A percentile compares a stretch with the other conserved stretches of the same genome.
These are phyloP conservation scores for Toxoplasma gondii DNA, from an alignment of 169 alveolate genomes.

Conservation along the genomic window DNA sequence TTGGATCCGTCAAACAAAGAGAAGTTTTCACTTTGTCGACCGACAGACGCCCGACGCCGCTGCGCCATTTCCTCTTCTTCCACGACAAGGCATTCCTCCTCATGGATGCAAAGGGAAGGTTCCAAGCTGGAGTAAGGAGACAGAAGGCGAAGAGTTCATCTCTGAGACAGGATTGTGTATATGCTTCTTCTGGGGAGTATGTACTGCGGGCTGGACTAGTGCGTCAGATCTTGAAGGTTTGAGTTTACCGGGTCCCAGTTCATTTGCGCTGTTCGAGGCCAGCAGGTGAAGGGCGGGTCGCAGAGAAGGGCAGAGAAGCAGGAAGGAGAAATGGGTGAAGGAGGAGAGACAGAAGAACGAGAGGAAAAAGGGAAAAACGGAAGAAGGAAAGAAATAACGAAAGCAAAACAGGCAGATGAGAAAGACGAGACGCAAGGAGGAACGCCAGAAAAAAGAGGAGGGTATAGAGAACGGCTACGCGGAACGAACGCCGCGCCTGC, in stretches of 20 bases:
- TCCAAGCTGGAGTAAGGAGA: slow-evolving; percentile 41
- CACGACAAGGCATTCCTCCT: slow-evolving; percentile 81
- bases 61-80: slow-evolving; percentile 91
- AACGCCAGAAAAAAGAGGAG: too few species aligned
- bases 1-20: slow-evolving; percentile 83
- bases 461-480: too few species aligned
- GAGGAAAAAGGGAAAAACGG: too few species aligned
- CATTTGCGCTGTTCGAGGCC: too few species aligned
- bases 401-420: too few species aligned
- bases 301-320: too few species aligned
- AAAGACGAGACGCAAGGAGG: too few species aligned
- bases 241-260: too few species aligned
- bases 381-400: too few species aligned
- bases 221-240: not conserved
- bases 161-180: not conserved
- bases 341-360: not conserved
- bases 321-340: not conserved
- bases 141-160: not conserved
- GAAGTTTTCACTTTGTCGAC: slow-evolving; percentile 95
- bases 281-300: too few species aligned
- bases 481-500: too few species aligned
- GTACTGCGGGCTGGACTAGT: not conserved
- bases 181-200: not conserved
- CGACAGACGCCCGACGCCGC: slow-evolving; percentile 95
- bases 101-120: slow-evolving; percentile 53